Base-by-base conservation (phyloP, 1,284 basidiomycete species). In the Flammula alnicola region DNA sequence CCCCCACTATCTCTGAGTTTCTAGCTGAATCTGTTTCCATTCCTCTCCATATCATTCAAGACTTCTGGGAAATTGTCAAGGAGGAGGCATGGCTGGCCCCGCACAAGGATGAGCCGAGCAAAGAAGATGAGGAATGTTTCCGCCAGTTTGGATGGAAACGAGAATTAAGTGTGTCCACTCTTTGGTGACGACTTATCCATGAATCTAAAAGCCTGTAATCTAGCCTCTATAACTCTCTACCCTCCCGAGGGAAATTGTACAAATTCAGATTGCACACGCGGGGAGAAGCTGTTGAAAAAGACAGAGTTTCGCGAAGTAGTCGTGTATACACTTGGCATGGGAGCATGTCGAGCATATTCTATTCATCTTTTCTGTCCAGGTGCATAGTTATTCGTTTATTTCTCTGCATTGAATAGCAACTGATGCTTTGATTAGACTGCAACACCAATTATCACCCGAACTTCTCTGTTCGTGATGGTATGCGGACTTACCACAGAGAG, bases 371-470 rank as follows among this genome's bases (percentile, higher is more conserved):
- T 8, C 27, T 30, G 27, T 30, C 27, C 27, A 30, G 27, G 27
- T 30, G n/a, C n/a, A n/a, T 30, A 30, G 27, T 7, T n/a, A 8
- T 8, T 30, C 27, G 7, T 30, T 7, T 30, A 7, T n/a, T 8
- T 30, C 8, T n/a, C n/a, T 30, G 8, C 8, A 8, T 30, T 30
- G 8, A 30, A 30, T 30, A 8, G 27, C 7, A 7, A 30, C 7
- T 8, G 27, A 8, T n/a, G n/a, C n/a, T n/a, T n/a, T n/a, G n/a
- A 30, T 5, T 25, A 52, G 50, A 23, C 14, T 52, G 50, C 19
- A 11, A 42, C 7, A 52, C 50, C 8, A 20, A 39, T 11, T 52
- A 52, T 30, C 31, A 52, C 33, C 7, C 27, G 5, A 47, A 47
- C 26, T 52, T 30, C 25, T 41, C n/a, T 25, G 50, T 52, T 9